These are phyloP conservation scores for Polytrichum formosum DNA, from an alignment of 225 moss, liverwort and hornwort species.

Conservation along the genomic window DNA sequence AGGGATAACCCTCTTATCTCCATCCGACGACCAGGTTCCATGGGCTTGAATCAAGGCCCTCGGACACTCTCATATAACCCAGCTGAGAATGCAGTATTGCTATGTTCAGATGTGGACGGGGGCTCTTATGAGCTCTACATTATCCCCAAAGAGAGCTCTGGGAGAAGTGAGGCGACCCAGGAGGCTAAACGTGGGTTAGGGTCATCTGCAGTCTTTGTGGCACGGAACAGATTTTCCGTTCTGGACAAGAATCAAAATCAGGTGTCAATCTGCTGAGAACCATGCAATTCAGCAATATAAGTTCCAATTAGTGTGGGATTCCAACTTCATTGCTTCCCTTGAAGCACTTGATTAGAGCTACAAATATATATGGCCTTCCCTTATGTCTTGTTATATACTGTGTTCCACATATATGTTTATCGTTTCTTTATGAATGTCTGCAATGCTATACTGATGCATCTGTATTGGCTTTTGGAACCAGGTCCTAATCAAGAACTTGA, in stretches of 20 bases:
- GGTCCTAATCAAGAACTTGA: constrained; percentile 88
- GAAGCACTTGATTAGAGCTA: too few species aligned
- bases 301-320: background rate
- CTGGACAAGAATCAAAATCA: constrained; percentile 93
- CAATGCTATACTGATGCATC: background rate
- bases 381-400: too few species aligned
- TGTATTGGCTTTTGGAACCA: constrained; percentile 22
- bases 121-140: constrained; percentile 93
- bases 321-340: background rate
- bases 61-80: constrained; percentile 95
- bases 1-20: constrained; percentile 91
- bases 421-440: too few species aligned
- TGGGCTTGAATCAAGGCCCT: constrained; percentile 92
- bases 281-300: background rate
- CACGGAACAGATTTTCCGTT: constrained; percentile 90
- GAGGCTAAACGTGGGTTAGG: constrained; percentile 91
- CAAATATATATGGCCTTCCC: too few species aligned
- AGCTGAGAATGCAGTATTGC: constrained; percentile 88
- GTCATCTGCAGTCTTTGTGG: constrained; percentile 92
- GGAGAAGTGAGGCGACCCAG: constrained; percentile 79
- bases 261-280: constrained; percentile 25
- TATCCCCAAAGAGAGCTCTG: constrained; percentile 87
- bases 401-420: background rate
- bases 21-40: constrained; percentile 80
- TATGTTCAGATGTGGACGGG: constrained; percentile 95